Evolutionary conservation across 2,329 filamentous ascomycete species (phyloP), one percentile per base, ranked within the genome.

Genomic region (Trichoderma brevicompactum): DNA sequence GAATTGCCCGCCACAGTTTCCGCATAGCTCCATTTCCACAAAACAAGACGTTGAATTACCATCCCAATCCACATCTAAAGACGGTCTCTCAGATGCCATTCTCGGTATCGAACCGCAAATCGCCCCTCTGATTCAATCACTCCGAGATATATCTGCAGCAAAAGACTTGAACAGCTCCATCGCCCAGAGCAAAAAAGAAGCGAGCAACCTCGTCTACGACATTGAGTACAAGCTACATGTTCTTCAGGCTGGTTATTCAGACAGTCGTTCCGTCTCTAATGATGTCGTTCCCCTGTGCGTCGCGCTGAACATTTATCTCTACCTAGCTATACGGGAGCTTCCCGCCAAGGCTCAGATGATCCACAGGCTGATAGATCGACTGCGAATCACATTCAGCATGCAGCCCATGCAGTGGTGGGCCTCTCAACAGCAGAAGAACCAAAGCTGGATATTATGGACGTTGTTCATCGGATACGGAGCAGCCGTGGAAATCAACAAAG

Each of bases 401-500:
- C 32, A 59, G n/a, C 43, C 32, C 6, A 23, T 40, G 38, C n/a
- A 48, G 34, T 40, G 43, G 43, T 48, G 41, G 10, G 1, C n/a
- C n/a, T n/a, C 7, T 36, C 32, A 10, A 46, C 55, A 10, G 7
- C 12, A 36, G 17, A 40, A 15, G 38, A 44, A 32, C 23, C 43
- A 58, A 40, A 34, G 28, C 6, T 58, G 62, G 34, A 38, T 41
- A 34, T 8, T 64, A 12, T 64, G 62, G 62, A 64, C 41, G 17
- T 5, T 64, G 6, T 59, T 64, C 34, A n/a, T 64, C 13, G 62
- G 62, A 19, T 64, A 64, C 7, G 62, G 32, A 3, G 62, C 62
- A 7, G 50, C 53, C 0, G 9, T 40, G 2, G 62, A 58, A 19
- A 59, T 13, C 10, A 17, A 13, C 15, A 9, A 56, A 19, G 53